These are phyloP conservation scores for Chaetomidium leptoderma DNA, from an alignment of 495 filamentous ascomycete genomes.

Conservation along the genomic window DNA sequence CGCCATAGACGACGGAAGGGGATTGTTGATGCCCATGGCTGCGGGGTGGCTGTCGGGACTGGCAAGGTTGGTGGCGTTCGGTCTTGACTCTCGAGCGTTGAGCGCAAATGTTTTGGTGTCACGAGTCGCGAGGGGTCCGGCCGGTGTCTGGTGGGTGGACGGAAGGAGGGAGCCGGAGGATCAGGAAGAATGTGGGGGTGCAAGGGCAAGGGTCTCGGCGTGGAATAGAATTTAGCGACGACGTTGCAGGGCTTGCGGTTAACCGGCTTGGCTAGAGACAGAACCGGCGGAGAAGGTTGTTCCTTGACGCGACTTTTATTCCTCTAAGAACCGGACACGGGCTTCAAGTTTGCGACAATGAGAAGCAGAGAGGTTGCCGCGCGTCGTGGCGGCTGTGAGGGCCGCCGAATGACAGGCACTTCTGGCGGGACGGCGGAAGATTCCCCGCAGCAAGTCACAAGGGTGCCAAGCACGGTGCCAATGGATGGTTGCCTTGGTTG, in stretches of 20 bases:
- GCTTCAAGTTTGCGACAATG: background rate
- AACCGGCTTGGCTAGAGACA: constrained; percentile 3
- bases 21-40: constrained; percentile 55
- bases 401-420: background rate
- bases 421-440: background rate
- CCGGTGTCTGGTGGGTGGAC: constrained; percentile 1
- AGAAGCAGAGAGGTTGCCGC: constrained; percentile 5
- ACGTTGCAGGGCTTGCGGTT: background rate
- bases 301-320: background rate
- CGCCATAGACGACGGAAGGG: constrained; percentile 55
- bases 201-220: background rate
- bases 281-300: background rate
- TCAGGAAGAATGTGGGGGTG: constrained; percentile 9
- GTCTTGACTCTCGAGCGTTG: background rate
- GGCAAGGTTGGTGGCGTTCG: background rate
- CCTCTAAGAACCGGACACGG: background rate
- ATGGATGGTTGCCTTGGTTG: too few species aligned
- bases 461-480: background rate
- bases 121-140: too few species aligned
- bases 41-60: background rate
- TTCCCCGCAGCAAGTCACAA: constrained; percentile 12
- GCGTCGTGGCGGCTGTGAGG: constrained; percentile 11
- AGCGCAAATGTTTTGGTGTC: background rate
- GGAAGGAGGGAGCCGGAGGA: constrained; percentile 9
- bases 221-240: background rate